phyloP scores from a whole-genome alignment of 2,329 filamentous ascomycete genomes.

The Didymella pomorum region DNA sequence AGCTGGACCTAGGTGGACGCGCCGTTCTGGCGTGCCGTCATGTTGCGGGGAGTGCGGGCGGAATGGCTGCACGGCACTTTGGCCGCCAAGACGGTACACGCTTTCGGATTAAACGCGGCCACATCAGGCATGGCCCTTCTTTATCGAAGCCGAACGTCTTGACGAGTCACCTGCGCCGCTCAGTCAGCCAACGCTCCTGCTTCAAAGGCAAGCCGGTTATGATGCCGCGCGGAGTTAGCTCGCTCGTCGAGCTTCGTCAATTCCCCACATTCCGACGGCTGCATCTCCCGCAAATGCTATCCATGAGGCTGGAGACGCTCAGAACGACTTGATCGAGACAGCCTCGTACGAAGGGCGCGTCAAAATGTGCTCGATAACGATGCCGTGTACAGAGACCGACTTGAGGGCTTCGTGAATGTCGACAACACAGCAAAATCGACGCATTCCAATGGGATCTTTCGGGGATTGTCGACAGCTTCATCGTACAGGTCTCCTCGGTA shows the following conservation, averaged over 20 bases:
- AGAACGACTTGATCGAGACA: not conserved
- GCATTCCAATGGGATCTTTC: not conserved
- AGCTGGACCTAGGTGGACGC: slow-evolving; percentile 17
- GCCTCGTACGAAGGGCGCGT: slow-evolving; percentile 10
- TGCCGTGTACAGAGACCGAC: slow-evolving; percentile 2
- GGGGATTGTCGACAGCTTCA: not conserved
- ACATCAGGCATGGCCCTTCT: not conserved
- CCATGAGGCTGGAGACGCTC: slow-evolving; percentile 5
- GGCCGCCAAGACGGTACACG: slow-evolving; percentile 18
- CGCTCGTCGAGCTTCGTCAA: slow-evolving; percentile 7
- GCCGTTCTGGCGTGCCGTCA: slow-evolving; percentile 35
- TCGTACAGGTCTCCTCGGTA: not conserved
- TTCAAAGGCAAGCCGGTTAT: slow-evolving; percentile 13
- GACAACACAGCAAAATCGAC: not conserved
- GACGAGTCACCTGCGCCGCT: slow-evolving; percentile 5
- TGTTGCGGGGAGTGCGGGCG: slow-evolving; percentile 38
- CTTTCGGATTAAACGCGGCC: not conserved
- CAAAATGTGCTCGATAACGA: not conserved
- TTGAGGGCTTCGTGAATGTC: not conserved
- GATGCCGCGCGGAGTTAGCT: slow-evolving; percentile 17
- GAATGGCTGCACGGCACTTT: slow-evolving; percentile 38
- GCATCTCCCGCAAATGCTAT: slow-evolving; percentile 12
- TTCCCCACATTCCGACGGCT: slow-evolving; percentile 16
- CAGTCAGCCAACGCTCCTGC: slow-evolving; percentile 17
- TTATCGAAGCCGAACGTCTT: not conserved